These are phyloP conservation scores for Nemania serpens DNA, from an alignment of 2,329 filamentous ascomycete genomes.

Conservation along the genomic window DNA sequence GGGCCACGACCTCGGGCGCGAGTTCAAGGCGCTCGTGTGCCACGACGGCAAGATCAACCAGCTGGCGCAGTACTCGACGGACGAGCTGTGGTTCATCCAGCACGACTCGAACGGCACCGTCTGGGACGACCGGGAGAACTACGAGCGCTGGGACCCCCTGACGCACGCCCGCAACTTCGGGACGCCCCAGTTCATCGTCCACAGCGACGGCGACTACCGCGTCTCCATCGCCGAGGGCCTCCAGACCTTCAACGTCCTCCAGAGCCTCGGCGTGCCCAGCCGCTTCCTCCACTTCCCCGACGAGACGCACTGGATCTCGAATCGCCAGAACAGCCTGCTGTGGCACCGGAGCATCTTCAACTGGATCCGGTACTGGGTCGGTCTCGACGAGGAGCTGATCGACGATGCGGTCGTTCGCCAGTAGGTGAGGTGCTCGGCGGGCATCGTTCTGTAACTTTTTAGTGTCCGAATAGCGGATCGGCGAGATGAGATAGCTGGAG, in stretches of 20 bases:
- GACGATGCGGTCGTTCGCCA: constrained; percentile 21
- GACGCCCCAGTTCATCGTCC: constrained; percentile 23
- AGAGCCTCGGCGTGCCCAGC: constrained; percentile 22
- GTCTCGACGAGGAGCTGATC: constrained; percentile 20
- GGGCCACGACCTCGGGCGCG: constrained; percentile 21
- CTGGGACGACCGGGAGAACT: constrained; percentile 21
- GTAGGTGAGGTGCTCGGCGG: too few relatives aligned
- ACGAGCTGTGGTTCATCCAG: constrained; percentile 26
- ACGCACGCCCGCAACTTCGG: constrained; percentile 16
- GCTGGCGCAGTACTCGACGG: constrained; percentile 16
- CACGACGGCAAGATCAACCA: constrained; percentile 24
- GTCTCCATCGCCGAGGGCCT: constrained; percentile 18
- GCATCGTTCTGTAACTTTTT: neutral
- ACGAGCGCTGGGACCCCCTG: constrained; percentile 23
- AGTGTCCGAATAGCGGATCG: too few relatives aligned
- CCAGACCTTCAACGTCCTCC: constrained; percentile 25
- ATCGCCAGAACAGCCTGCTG: constrained; percentile 19
- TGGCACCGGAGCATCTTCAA: constrained; percentile 25
- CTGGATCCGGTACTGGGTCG: constrained; percentile 26
- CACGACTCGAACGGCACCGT: constrained; percentile 23
- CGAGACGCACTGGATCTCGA: constrained; percentile 20
- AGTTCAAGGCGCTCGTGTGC: constrained; percentile 25
- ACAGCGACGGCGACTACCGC: constrained; percentile 26
- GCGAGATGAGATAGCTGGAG: too few relatives aligned
- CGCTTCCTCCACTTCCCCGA: constrained; percentile 27